Conservation (phyloP, 331 rosid genomes). For the Malus hybrid region DNA sequence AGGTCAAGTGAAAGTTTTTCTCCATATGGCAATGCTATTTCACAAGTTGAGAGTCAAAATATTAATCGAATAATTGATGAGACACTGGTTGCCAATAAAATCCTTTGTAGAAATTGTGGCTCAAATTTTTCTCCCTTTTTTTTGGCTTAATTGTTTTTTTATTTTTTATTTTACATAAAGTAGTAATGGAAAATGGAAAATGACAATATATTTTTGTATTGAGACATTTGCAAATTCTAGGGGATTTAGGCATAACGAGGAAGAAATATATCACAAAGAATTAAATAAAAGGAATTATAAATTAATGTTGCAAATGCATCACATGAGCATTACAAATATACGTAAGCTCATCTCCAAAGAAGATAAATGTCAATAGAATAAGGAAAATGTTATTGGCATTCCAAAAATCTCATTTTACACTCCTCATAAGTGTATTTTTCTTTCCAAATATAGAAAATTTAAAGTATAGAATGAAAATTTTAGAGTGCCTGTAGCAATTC, state of each 20-base stretch:
- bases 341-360: fast-evolving
- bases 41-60: background rate
- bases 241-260: background rate
- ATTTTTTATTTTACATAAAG: background rate
- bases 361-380: too few species aligned
- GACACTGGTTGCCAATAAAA: background rate
- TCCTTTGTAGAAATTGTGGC: background rate
- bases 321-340: background rate
- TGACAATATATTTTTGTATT: background rate
- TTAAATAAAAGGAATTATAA: background rate
- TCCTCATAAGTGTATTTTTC: too few species aligned
- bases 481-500: too few species aligned
- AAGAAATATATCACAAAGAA: too few species aligned
- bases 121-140: background rate
- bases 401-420: too few species aligned
- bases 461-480: too few species aligned
- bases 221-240: background rate
- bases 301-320: background rate
- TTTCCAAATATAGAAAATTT: too few species aligned
- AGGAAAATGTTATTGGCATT: too few species aligned
- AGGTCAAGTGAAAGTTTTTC: background rate
- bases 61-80: background rate
- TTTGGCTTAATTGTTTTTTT: background rate
- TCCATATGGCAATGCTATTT: too few species aligned
- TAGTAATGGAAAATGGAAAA: background rate